Conservation (phyloP, 768 basidiomycete genomes). For the Cubamyces sp. region DNA sequence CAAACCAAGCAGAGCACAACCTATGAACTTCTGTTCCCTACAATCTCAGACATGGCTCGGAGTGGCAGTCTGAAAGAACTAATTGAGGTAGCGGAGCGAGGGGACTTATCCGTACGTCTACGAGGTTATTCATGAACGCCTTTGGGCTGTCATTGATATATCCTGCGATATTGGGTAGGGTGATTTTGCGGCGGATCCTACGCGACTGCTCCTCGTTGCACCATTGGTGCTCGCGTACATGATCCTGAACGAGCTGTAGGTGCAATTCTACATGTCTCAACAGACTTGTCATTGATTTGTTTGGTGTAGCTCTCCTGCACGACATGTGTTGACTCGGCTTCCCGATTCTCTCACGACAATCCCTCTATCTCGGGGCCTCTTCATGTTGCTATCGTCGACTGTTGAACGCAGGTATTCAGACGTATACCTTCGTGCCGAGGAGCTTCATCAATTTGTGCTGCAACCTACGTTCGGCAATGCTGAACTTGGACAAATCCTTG, state of each 20-base stretch:
- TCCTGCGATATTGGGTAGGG: slow-evolving; percentile 19
- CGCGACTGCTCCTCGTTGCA: slow-evolving; percentile 52
- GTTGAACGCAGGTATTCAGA: slow-evolving; percentile 58
- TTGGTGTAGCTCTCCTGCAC: slow-evolving; percentile 56
- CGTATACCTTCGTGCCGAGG: slow-evolving; percentile 54
- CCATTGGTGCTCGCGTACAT: slow-evolving; percentile 71
- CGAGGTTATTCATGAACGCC: neutral
- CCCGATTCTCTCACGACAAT: slow-evolving; percentile 49
- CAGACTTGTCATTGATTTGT: neutral
- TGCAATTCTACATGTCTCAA: neutral
- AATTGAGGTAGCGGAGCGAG: slow-evolving; percentile 51
- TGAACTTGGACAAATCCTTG: slow-evolving; percentile 50
- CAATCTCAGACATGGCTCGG: slow-evolving; percentile 48
- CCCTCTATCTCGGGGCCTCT: slow-evolving; percentile 52
- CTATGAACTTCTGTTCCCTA: slow-evolving; percentile 50
- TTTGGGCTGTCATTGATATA: neutral
- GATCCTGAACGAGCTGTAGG: slow-evolving; percentile 65
- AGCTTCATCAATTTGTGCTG: slow-evolving; percentile 45
- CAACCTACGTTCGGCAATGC: slow-evolving; percentile 50
- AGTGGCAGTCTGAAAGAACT: slow-evolving; percentile 49
- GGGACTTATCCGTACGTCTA: slow-evolving; percentile 56
- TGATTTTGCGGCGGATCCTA: slow-evolving; percentile 26
- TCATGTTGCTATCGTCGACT: slow-evolving; percentile 52
- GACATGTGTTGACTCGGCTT: slow-evolving; percentile 58
- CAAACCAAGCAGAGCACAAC: slow-evolving; percentile 8